A percentile compares a stretch with the other conserved stretches of the same genome.
Evolutionary conservation across 352 stramenopile genomes (phyloP).

Genomic region (Phytopythium oedochilum): DNA sequence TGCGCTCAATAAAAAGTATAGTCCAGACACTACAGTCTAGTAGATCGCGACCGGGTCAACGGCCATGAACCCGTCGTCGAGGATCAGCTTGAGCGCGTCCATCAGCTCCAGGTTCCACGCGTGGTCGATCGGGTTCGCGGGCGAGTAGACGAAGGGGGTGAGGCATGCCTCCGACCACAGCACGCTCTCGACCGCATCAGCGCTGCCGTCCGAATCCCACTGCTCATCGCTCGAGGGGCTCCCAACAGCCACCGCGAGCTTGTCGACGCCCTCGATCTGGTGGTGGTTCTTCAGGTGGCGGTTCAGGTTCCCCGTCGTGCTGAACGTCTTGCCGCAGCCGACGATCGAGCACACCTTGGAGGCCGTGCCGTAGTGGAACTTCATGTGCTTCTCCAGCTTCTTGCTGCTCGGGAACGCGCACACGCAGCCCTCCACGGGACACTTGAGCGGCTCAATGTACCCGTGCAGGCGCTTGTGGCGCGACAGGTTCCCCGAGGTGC

Average conservation of each 20-base stretch:
- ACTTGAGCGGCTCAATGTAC: slow-evolving; percentile 19
- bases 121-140: slow-evolving; percentile 10
- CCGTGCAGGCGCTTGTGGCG: slow-evolving; percentile 30
- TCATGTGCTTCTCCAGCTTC: slow-evolving; percentile 27
- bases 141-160: slow-evolving; percentile 9
- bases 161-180: slow-evolving; percentile 14
- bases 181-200: slow-evolving; percentile 12
- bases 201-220: slow-evolving; percentile 5
- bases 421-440: slow-evolving; percentile 13
- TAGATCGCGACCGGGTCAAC: slow-evolving; percentile 12
- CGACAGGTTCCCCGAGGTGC: slow-evolving; percentile 35
- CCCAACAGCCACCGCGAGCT: neutral
- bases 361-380: slow-evolving; percentile 23
- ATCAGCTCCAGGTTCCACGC: slow-evolving; percentile 26
- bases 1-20: slow-evolving; percentile 9
- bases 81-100: slow-evolving; percentile 28
- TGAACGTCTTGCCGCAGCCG: slow-evolving; percentile 45
- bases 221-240: slow-evolving; percentile 11
- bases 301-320: slow-evolving; percentile 43
- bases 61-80: slow-evolving; percentile 12
- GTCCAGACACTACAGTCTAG: no score
- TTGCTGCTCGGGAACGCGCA: slow-evolving; percentile 17
- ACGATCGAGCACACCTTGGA: slow-evolving; percentile 26
- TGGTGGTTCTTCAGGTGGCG: slow-evolving; percentile 25
- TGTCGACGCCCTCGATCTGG: neutral